These are phyloP conservation scores for Flaveria bidentis DNA, from an alignment of 129 eudicot genomes.

Conservation along the genomic window DNA sequence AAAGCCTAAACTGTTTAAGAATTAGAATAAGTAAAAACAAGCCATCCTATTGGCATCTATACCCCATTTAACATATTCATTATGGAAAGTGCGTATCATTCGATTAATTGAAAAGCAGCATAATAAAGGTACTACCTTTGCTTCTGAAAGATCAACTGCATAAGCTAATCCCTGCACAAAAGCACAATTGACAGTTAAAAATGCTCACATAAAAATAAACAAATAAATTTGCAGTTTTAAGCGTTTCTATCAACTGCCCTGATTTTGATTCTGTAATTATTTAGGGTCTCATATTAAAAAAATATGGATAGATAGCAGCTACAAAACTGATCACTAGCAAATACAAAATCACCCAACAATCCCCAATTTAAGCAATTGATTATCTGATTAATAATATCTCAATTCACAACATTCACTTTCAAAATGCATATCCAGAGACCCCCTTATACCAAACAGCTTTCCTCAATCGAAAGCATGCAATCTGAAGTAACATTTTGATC, in stretches of 20 bases:
- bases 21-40: neutral
- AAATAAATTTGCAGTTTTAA: neutral
- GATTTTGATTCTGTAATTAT: neutral
- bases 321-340: too few species aligned
- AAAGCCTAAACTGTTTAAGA: neutral
- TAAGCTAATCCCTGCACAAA: conserved; percentile 69
- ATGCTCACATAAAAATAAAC: neutral
- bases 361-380: neutral
- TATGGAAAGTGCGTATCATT: neutral
- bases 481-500: too few species aligned
- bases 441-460: too few species aligned
- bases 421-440: too few species aligned
- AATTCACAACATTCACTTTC: too few species aligned
- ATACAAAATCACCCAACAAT: neutral
- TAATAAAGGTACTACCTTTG: conserved; percentile 49
- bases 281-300: neutral
- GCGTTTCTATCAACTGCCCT: neutral
- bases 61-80: neutral
- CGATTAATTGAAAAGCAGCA: conserved; percentile 1
- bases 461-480: too few species aligned
- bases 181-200: neutral
- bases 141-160: conserved; percentile 50
- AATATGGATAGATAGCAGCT: too few species aligned
- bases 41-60: neutral
- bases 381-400: neutral